Evolutionary conservation across 768 basidiomycete species (phyloP).

Genomic region (Porphyrellus cyaneotinctus): DNA sequence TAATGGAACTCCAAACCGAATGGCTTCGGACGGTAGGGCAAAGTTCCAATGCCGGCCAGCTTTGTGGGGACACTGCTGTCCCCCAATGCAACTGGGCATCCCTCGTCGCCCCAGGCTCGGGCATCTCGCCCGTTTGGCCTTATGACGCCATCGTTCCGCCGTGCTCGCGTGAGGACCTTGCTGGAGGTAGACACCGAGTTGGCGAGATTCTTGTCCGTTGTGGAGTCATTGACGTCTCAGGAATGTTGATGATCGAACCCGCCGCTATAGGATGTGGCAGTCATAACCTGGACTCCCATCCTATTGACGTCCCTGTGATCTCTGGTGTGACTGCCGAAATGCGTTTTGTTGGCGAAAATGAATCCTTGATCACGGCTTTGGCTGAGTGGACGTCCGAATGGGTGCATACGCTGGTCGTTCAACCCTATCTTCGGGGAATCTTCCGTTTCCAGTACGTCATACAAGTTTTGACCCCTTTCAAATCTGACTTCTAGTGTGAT

Average conservation of each 20-base stretch:
- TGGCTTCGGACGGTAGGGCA: neutral
- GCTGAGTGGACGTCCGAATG: conserved; percentile 26
- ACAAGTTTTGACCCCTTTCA: neutral
- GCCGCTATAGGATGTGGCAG: neutral
- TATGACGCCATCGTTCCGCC: neutral
- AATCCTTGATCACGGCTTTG: conserved; percentile 11
- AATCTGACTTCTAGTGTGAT: neutral
- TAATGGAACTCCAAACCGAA: conserved; percentile 6
- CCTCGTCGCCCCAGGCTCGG: conserved; percentile 5
- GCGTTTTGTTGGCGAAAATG: neutral
- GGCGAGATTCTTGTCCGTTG: conserved; percentile 20
- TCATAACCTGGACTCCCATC: neutral
- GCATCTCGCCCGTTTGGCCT: neutral
- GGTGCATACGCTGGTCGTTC: conserved; percentile 23
- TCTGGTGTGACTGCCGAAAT: neutral
- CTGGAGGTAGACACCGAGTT: conserved; percentile 16
- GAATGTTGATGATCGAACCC: neutral
- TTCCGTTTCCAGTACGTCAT: conserved; percentile 23
- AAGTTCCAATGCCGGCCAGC: neutral
- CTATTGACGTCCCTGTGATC: neutral
- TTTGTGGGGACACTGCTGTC: neutral
- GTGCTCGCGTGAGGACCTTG: conserved; percentile 5
- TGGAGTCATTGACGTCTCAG: conserved; percentile 13
- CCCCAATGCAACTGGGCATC: neutral
- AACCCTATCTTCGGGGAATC: conserved; percentile 15